Base-by-base conservation (phyloP, 1,284 basidiomycete species). In the Rhodotorula sp. region DNA sequence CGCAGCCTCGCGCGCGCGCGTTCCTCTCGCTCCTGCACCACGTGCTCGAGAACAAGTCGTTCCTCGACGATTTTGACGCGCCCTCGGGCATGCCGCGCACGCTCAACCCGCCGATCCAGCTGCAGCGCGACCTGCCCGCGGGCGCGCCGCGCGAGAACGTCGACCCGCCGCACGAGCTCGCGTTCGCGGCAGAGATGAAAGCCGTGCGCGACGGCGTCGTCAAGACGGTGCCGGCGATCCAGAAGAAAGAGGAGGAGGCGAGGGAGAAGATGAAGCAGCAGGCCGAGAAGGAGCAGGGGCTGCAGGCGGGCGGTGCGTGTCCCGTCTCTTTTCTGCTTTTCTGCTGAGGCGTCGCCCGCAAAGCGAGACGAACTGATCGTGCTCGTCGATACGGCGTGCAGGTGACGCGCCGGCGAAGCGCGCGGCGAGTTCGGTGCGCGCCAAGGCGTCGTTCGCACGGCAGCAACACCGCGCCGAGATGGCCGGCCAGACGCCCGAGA, bases 1-100 rank as follows among this genome's bases (percentile, higher is more conserved):
- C 91, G 12, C 80, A 81, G 8, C 88, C 89, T 71, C 88, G 91
- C 52, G 90, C 90, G 19, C 84, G 84, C 66, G 89, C 87, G 3
- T 91, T 93, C 80, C 85, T 93, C 34, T 92, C 90, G 88, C 84
- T 91, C 56, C 83, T 90, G 67, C 91, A 88, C 79, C 85, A 91
- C 78, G 91, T 92, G 79, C 84, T 91, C 68, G 91, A 92, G 81
- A 84, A 83, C 57, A 59, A 61, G n/a, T 49, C 66, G 27, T 70
- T 72, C 57, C 44, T 75, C 48, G 27, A 53, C 60, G 75, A 75
- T 44, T 73, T 75, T 25, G 48, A 53, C 42, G 48, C 25, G 45
- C 13, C 48, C 52, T 4, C 62, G 44, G 41, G 48, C 13, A 21
- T 49, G 7, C 61, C 61, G 41, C 53, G 74, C 58, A 55, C 60